phyloP scores from a whole-genome alignment of 2,329 filamentous ascomycete species.

The Xylaria polymorpha region DNA sequence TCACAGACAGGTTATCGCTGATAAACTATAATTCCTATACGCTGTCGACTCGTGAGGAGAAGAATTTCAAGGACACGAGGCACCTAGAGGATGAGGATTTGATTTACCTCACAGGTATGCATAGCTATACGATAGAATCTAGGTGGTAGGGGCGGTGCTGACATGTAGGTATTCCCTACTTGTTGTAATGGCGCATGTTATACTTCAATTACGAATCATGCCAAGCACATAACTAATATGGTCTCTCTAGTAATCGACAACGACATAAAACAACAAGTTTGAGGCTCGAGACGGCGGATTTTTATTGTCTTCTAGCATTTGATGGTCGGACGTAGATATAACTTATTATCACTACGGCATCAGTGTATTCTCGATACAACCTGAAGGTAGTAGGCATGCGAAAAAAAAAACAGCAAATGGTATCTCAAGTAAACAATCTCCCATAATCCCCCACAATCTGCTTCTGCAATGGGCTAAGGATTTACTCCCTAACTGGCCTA shows the following conservation, averaged over 20 bases:
- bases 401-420: conserved; percentile 28
- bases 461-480: background rate
- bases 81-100: background rate
- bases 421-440: conserved; percentile 32
- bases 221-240: background rate
- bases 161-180: background rate
- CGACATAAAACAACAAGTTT: background rate
- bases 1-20: background rate
- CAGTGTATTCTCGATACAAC: background rate
- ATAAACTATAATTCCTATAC: background rate
- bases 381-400: conserved; percentile 4
- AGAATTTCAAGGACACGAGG: background rate
- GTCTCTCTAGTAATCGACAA: background rate
- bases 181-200: background rate
- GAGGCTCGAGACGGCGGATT: background rate
- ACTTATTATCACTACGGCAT: conserved; percentile 8
- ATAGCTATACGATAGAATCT: background rate
- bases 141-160: background rate
- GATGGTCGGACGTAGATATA: background rate
- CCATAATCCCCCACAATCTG: background rate
- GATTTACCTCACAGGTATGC: background rate
- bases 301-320: conserved; percentile 19
- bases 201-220: background rate
- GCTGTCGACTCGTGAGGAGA: background rate
- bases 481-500: background rate